Conservation (phyloP, 148 eudicot species). For the Camellia japonica region DNA sequence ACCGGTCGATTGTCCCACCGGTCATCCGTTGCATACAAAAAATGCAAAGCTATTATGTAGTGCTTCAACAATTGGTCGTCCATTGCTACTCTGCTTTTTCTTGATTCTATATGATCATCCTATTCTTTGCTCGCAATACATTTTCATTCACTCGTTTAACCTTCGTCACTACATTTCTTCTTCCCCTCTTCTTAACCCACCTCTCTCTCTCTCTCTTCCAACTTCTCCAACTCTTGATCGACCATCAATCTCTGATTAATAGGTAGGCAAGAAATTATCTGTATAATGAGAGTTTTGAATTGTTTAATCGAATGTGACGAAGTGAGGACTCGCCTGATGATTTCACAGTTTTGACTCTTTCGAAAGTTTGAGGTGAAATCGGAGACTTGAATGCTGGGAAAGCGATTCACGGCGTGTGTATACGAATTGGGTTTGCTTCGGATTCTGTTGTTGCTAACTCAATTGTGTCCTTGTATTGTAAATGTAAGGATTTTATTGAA, state of each 20-base stretch:
- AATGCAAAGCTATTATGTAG: too few species aligned
- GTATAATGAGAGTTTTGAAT: constrained; percentile 22
- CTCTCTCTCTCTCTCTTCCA: constrained; percentile 12
- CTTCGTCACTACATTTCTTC: constrained; percentile 15
- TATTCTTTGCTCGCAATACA: neutral
- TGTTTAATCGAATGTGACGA: constrained; percentile 33
- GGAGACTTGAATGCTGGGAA: constrained; percentile 23
- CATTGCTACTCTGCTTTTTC: neutral
- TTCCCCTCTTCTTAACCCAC: constrained; percentile 1
- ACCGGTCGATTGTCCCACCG: too few species aligned
- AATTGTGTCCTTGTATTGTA: constrained; percentile 34
- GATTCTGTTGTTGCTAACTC: constrained; percentile 30
- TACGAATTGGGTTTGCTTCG: constrained; percentile 19
- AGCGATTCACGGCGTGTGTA: constrained; percentile 17
- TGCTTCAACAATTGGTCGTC: too few species aligned
- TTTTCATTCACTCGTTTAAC: neutral
- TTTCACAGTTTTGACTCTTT: constrained; percentile 33
- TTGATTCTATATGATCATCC: constrained; percentile 6
- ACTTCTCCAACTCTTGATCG: constrained; percentile 26
- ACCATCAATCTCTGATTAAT: constrained; percentile 32
- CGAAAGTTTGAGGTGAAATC: constrained; percentile 28
- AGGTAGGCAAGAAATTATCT: constrained; percentile 28
- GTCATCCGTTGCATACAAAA: too few species aligned
- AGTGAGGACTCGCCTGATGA: constrained; percentile 25
- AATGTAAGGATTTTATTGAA: constrained; percentile 22